A percentile compares a stretch with the other conserved stretches of the same genome.
Conservation (phyloP, 495 filamentous ascomycete genomes). For the Podospora tetraspora region DNA sequence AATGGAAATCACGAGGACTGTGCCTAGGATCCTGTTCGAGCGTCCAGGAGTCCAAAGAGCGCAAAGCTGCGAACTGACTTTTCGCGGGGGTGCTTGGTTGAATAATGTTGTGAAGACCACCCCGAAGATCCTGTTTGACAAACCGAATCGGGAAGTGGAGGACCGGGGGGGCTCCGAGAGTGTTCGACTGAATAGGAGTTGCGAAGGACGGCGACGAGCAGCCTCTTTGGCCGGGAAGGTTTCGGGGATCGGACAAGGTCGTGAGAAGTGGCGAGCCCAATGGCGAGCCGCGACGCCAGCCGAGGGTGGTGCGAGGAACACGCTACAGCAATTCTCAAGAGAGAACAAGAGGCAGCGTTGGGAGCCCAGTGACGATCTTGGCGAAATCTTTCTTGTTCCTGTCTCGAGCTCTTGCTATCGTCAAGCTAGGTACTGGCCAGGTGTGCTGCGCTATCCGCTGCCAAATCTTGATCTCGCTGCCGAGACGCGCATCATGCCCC, state of each 20-base stretch:
- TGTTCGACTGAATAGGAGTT: background rate
- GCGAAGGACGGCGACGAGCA: background rate
- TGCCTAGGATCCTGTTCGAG: background rate
- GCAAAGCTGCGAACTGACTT: background rate
- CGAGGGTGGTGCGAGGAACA: constrained; percentile 7
- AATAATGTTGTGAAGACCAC: background rate
- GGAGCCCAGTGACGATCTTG: constrained; percentile 28
- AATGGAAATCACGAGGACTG: background rate
- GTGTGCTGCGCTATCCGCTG: constrained; percentile 47
- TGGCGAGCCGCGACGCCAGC: background rate
- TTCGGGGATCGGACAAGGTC: background rate
- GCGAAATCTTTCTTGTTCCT: constrained; percentile 40
- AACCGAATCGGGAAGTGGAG: background rate
- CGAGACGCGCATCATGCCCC: constrained; percentile 6
- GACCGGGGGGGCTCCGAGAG: background rate
- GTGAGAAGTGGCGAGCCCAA: background rate
- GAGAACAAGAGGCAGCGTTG: constrained; percentile 31
- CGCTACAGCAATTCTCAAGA: constrained; percentile 33
- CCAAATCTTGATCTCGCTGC: constrained; percentile 36
- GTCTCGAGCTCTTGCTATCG: constrained; percentile 56
- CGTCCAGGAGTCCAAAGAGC: background rate
- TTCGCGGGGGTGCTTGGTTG: background rate
- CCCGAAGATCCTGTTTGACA: background rate
- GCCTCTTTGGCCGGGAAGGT: background rate
- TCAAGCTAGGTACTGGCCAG: constrained; percentile 50